These are phyloP conservation scores for Corniculantispora saksenae DNA, from an alignment of 2,329 filamentous ascomycete species.

Conservation along the genomic window DNA sequence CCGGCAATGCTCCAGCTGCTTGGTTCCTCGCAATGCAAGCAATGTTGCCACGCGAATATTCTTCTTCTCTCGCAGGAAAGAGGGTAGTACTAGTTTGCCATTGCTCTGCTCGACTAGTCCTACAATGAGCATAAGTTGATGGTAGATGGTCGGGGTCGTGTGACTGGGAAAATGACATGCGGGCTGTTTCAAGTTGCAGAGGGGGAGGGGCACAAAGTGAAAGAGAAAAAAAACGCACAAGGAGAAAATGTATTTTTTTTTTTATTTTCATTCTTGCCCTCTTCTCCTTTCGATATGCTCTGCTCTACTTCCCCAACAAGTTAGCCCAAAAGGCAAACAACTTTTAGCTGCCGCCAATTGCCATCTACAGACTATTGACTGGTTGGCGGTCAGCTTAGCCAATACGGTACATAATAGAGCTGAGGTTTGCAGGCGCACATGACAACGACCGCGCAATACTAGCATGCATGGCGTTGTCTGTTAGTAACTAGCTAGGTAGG, in stretches of 20 bases:
- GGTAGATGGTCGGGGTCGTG: background rate
- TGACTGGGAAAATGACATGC: conserved; percentile 12
- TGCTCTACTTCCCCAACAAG: background rate
- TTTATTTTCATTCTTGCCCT: background rate
- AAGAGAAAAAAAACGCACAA: too few species aligned
- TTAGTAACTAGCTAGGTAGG: too few species aligned
- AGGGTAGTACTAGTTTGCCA: background rate
- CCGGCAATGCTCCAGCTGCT: too few species aligned
- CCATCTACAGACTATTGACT: too few species aligned
- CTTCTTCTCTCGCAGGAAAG: too few species aligned
- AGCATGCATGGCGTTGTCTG: too few species aligned
- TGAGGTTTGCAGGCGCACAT: background rate
- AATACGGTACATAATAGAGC: background rate
- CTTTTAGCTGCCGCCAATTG: background rate
- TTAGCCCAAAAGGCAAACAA: background rate
- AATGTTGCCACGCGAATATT: too few species aligned
- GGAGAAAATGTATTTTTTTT: background rate
- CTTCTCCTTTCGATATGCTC: background rate
- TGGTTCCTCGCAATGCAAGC: too few species aligned
- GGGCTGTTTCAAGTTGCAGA: conserved; percentile 6
- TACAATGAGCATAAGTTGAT: background rate
- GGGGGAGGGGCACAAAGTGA: conserved; percentile 4
- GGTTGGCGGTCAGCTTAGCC: background rate
- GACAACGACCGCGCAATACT: background rate
- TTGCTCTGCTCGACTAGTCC: background rate